Evolutionary conservation across 495 filamentous ascomycete species (phyloP).

Genomic region (Glarea lozoyensis): DNA sequence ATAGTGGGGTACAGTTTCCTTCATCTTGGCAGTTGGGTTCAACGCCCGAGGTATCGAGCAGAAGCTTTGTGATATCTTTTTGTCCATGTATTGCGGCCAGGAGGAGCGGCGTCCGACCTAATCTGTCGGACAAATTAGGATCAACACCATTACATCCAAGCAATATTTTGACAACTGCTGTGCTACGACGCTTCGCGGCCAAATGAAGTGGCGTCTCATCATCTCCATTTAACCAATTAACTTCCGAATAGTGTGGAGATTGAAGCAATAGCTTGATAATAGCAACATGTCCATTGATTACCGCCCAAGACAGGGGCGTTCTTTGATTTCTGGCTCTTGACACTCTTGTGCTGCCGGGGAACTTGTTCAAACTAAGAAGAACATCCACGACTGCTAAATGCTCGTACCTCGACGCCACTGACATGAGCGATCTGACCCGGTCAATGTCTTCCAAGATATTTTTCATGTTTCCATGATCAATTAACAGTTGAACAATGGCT

Average conservation of each 20-base stretch:
- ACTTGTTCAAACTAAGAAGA: too few species aligned
- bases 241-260: background rate
- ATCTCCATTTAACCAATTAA: background rate
- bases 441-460: too few species aligned
- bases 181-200: background rate
- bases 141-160: background rate
- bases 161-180: background rate
- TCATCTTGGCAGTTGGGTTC: background rate
- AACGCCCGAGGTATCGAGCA: background rate
- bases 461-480: too few species aligned
- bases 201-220: conserved; percentile 21
- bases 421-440: too few species aligned
- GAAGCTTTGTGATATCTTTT: background rate
- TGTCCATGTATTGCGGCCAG: background rate
- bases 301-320: conserved; percentile 22
- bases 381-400: too few species aligned
- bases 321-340: too few species aligned
- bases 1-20: background rate
- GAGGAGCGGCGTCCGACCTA: background rate
- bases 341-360: too few species aligned
- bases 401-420: too few species aligned
- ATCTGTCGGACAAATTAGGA: background rate
- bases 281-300: conserved; percentile 1
- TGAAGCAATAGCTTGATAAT: background rate
- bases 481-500: too few species aligned